Evolutionary conservation across 176 grass and related monocot species (phyloP).

Genomic region (Avena sativa): DNA sequence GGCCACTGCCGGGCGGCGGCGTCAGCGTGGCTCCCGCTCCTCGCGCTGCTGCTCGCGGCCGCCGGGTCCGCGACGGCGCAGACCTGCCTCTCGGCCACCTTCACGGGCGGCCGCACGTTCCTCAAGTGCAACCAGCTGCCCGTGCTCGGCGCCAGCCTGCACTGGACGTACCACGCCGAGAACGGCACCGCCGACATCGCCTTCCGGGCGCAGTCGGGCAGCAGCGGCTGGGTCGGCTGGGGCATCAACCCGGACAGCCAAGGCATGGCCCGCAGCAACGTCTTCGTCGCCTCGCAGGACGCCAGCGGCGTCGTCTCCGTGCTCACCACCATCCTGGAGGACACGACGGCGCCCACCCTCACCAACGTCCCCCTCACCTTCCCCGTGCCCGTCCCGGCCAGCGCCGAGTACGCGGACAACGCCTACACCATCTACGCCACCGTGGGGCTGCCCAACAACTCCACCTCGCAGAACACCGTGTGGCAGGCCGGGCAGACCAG

Average conservation of each 20-base stretch:
- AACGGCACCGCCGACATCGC: slow-evolving; percentile 75
- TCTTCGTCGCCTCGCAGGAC: slow-evolving; percentile 70
- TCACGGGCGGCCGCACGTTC: slow-evolving; percentile 58
- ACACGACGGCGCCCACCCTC: background rate
- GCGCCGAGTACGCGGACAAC: slow-evolving; percentile 55
- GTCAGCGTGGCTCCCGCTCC: slow-evolving; percentile 42
- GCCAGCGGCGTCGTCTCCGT: slow-evolving; percentile 40
- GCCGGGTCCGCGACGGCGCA: slow-evolving; percentile 43
- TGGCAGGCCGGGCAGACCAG: slow-evolving; percentile 64
- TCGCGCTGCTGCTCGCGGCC: slow-evolving; percentile 32
- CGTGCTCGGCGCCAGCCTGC: slow-evolving; percentile 58
- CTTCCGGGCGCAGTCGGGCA: slow-evolving; percentile 50
- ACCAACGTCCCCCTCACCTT: slow-evolving; percentile 7
- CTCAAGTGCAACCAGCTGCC: slow-evolving; percentile 52
- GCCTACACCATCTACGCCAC: slow-evolving; percentile 81
- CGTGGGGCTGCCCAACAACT: slow-evolving; percentile 53
- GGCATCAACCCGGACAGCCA: no score
- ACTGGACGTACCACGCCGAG: slow-evolving; percentile 84
- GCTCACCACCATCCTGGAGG: slow-evolving; percentile 30
- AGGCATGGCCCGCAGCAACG: no score
- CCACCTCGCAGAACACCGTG: slow-evolving; percentile 58
- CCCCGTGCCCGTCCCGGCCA: slow-evolving; percentile 35
- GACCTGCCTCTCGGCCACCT: slow-evolving; percentile 49
- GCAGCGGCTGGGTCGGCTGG: slow-evolving; percentile 72
- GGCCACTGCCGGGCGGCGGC: slow-evolving; percentile 1